Percentiles rank a stretch among this genome's conserved stretches.
Conservation (phyloP, 2,329 filamentous ascomycete genomes). For the Sporothrix dimorphospora region DNA sequence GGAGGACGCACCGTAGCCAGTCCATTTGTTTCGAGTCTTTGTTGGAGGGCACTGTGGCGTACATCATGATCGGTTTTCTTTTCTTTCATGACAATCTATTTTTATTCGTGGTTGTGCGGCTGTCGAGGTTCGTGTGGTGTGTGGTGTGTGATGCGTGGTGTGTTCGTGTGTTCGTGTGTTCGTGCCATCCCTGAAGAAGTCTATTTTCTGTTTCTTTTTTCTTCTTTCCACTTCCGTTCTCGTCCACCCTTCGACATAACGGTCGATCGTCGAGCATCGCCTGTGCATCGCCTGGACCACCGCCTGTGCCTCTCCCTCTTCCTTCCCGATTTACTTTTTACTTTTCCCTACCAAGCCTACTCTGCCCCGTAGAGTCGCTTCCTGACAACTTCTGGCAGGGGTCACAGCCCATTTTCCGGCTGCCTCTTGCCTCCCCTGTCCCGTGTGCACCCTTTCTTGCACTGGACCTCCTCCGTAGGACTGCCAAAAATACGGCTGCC, state of each 20-base stretch:
- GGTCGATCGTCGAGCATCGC: neutral
- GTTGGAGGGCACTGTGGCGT: too few species aligned
- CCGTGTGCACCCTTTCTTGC: neutral
- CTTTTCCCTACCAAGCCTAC: neutral
- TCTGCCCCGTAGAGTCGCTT: too few species aligned
- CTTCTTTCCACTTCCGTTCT: neutral
- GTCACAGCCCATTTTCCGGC: conserved; percentile 19
- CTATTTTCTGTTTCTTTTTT: neutral
- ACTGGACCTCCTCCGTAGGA: neutral
- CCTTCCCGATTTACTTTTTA: neutral
- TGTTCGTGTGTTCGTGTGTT: neutral
- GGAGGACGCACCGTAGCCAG: neutral
- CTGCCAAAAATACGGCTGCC: conserved; percentile 3
- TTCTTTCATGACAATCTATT: neutral
- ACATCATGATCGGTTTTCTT: neutral
- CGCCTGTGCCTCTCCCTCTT: conserved; percentile 18
- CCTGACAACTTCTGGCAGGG: neutral
- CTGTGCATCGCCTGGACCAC: neutral
- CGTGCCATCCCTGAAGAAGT: conserved; percentile 10
- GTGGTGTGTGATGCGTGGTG: neutral
- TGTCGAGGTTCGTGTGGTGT: neutral
- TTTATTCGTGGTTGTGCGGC: conserved; percentile 1
- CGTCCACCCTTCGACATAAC: neutral
- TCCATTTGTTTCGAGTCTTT: neutral
- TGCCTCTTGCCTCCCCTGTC: conserved; percentile 20